Evolutionary conservation across 805 yeast species (phyloP).

Genomic region (Hanseniaspora nectarophila): DNA sequence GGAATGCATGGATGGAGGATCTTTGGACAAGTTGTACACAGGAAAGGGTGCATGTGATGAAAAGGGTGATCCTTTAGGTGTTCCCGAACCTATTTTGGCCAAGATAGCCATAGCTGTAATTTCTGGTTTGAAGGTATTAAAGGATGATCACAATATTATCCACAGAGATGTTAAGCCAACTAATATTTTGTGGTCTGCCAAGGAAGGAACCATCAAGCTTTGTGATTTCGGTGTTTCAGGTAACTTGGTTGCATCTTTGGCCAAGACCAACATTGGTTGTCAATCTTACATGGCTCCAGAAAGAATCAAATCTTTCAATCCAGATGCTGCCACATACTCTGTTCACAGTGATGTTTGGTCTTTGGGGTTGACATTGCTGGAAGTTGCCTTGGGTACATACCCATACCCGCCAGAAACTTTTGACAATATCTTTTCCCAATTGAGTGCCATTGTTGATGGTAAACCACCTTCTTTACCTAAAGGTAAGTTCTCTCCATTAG

Average conservation of each 20-base stretch:
- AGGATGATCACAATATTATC: constrained; percentile 82
- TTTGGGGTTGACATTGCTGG: constrained; percentile 72
- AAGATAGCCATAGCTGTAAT: constrained; percentile 70
- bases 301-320: constrained; percentile 63
- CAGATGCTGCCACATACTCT: constrained; percentile 70
- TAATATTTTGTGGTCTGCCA: constrained; percentile 68
- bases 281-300: constrained; percentile 99
- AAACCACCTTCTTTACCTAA: constrained; percentile 72
- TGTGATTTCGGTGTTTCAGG: constrained; percentile 97
- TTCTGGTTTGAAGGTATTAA: constrained; percentile 66
- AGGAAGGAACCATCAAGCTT: constrained; percentile 70
- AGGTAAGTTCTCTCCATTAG: constrained; percentile 54
- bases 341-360: constrained; percentile 97
- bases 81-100: constrained; percentile 71
- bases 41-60: constrained; percentile 22
- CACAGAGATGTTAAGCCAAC: constrained; percentile 97
- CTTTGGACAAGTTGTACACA: constrained; percentile 74
- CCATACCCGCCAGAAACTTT: constrained; percentile 96
- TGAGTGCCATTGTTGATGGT: constrained; percentile 93
- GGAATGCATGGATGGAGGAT: constrained; percentile 96
- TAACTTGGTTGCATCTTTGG: constrained; percentile 84
- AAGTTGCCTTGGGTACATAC: constrained; percentile 79
- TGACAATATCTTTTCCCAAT: constrained; percentile 79
- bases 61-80: constrained; percentile 33
- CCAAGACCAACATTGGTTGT: constrained; percentile 92